phyloP scores from a whole-genome alignment of 331 rosid species.

The Quercus tomentella region DNA sequence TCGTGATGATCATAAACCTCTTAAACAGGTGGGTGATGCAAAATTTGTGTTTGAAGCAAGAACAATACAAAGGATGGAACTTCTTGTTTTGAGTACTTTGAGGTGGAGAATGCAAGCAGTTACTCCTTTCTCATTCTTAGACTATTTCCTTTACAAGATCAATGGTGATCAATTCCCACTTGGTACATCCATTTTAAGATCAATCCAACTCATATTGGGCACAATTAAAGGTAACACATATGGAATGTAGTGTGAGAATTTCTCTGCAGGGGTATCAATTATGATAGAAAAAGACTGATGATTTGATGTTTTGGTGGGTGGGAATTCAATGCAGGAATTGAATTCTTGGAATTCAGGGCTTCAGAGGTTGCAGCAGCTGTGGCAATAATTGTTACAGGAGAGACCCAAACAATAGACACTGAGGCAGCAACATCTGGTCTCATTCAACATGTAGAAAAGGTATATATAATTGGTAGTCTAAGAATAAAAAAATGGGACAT shows the following conservation, averaged over 20 bases:
- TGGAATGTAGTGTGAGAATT: not conserved
- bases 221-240: constrained; percentile 46
- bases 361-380: constrained; percentile 95
- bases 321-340: constrained; percentile 81
- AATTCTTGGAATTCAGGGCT: constrained; percentile 89
- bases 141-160: constrained; percentile 67
- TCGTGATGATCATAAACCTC: constrained; percentile 14
- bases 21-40: constrained; percentile 62
- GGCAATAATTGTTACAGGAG: constrained; percentile 59
- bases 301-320: constrained; percentile 37
- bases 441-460: constrained; percentile 62
- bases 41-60: constrained; percentile 83
- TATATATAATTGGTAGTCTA: constrained; percentile 35
- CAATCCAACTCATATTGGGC: constrained; percentile 55
- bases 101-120: constrained; percentile 93
- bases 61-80: constrained; percentile 93
- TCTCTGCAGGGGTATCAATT: constrained; percentile 2
- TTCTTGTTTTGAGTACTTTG: constrained; percentile 76
- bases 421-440: constrained; percentile 54
- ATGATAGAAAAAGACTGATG: constrained; percentile 10
- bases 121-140: constrained; percentile 84
- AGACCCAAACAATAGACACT: constrained; percentile 53
- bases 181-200: constrained; percentile 36
- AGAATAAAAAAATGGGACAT: constrained; percentile 13
- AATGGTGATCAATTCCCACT: constrained; percentile 40